Conservation (phyloP, 371 early-diverging fungal genomes). For the Fennellomyces sp. region DNA sequence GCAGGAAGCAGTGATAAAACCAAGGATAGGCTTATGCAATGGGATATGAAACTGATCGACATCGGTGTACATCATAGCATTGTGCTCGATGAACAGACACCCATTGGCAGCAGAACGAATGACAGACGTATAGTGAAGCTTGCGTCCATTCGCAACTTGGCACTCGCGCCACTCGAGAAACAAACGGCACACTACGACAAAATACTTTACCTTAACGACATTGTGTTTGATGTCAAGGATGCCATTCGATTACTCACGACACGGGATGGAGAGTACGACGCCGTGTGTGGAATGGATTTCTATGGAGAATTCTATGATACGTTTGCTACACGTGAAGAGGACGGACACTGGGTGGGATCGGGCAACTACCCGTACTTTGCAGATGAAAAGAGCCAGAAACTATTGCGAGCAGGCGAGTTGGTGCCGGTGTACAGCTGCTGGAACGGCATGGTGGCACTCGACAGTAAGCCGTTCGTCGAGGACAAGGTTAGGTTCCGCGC, state of each 20-base stretch:
- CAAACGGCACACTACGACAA: slow-evolving; percentile 13
- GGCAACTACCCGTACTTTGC: slow-evolving; percentile 29
- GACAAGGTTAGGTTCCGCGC: slow-evolving; percentile 17
- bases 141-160: slow-evolving; percentile 28
- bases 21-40: slow-evolving; percentile 11
- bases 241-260: slow-evolving; percentile 23
- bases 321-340: slow-evolving; percentile 31
- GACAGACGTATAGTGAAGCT: slow-evolving; percentile 17
- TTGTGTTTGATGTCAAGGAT: slow-evolving; percentile 18
- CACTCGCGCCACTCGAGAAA: slow-evolving; percentile 17
- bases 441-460: slow-evolving; percentile 33
- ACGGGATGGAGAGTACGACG: slow-evolving; percentile 24
- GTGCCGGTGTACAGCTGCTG: slow-evolving; percentile 38
- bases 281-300: slow-evolving; percentile 33
- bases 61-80: slow-evolving; percentile 17
- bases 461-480: neutral
- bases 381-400: slow-evolving; percentile 12
- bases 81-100: slow-evolving; percentile 2
- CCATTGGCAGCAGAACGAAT: neutral
- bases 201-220: slow-evolving; percentile 34
- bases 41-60: slow-evolving; percentile 5
- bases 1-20: slow-evolving; percentile 27
- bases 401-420: slow-evolving; percentile 8
- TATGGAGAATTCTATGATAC: slow-evolving; percentile 28
- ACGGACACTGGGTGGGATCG: slow-evolving; percentile 23